Percentiles rank a stretch among this genome's conserved stretches.
phyloP scores from a whole-genome alignment of 2,329 filamentous ascomycete species.

The Aureobasidium pullulans region DNA sequence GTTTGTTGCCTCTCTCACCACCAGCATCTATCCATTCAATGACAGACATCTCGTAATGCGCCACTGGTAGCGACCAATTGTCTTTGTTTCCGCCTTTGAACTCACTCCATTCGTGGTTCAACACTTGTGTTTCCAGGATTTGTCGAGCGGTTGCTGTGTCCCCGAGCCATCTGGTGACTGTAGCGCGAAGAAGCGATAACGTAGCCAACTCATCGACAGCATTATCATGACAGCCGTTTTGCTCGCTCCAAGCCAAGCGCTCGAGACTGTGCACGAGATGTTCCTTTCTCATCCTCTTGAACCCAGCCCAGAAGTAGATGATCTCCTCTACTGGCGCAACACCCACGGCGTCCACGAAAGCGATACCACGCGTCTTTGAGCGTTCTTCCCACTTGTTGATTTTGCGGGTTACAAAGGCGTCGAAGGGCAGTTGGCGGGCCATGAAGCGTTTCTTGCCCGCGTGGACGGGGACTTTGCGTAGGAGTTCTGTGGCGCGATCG shows the following conservation, averaged over 20 bases:
- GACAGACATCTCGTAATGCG: constrained; percentile 80
- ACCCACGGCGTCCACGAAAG: constrained; percentile 73
- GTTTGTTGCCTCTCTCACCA: constrained; percentile 29
- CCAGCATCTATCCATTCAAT: constrained; percentile 65
- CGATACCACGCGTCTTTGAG: constrained; percentile 57
- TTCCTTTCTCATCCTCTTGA: constrained; percentile 64
- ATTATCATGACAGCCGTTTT: constrained; percentile 51
- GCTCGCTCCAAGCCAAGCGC: constrained; percentile 40
- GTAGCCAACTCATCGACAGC: constrained; percentile 56
- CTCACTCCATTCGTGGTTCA: constrained; percentile 48
- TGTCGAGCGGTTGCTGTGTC: constrained; percentile 52
- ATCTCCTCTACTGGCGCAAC: constrained; percentile 80
- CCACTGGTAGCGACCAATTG: constrained; percentile 64
- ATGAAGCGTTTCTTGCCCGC: constrained; percentile 86
- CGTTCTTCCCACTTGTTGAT: constrained; percentile 80
- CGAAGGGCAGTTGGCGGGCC: constrained; percentile 82
- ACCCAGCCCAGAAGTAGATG: constrained; percentile 88
- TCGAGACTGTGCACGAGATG: constrained; percentile 54
- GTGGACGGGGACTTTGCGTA: constrained; percentile 63
- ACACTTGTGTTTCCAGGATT: constrained; percentile 54
- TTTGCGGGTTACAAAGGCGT: constrained; percentile 77
- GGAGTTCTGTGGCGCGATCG: constrained; percentile 54
- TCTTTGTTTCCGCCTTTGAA: constrained; percentile 58
- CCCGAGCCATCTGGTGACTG: constrained; percentile 57
- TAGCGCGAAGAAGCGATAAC: constrained; percentile 57